Base-by-base conservation (phyloP, 345 rosid species). In the Populus pruinosa region DNA sequence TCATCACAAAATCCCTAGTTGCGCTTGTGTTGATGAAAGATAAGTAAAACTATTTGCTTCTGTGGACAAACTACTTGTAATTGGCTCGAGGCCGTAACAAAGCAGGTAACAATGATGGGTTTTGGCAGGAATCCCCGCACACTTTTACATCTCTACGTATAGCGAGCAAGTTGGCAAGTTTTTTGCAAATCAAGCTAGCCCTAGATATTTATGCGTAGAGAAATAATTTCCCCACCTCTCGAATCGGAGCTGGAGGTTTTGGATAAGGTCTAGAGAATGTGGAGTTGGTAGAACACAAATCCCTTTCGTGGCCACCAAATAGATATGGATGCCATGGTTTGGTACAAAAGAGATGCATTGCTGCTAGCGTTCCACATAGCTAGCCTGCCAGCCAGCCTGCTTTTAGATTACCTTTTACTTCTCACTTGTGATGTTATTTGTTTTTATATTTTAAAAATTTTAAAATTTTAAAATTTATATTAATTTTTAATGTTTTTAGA, bases 281-380 rank as follows among this genome's bases (percentile, higher is more conserved):
- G 78, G 81, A 85, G 90, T 87, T 83, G 90, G 87, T 87, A 81
- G 84, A 77, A 81, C 68, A 78, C 69, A 75, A 83, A 79, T 83
- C 86, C 79, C 73, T 85, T 81, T 70, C 75, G 78, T 53, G 50
- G 79, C 75, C 85, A 83, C 82, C 69, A 82, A 27, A 80, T 69
- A 62, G 71, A 76, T 8, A 61, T 67, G 47, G 77, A 78, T 69
- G 56, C 49, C 25, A 27, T 67, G 69, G 77, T 79, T 84, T 82
- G 87, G 85, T 81, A 74, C 75, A 76, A 76, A 84, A 83, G 77
- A 82, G 80, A 43, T 9, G 79, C 84, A 76, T 80, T 82, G 79
- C 74, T 78, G 21, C 41, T 17, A 0, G 27, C 16, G 6, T 18
- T 25, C 27, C 23, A 16, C 23, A 16, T 47, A 11, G 67, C 67